Conservation (phyloP, 1,139 yeast species). For the Diutina catenulata region DNA sequence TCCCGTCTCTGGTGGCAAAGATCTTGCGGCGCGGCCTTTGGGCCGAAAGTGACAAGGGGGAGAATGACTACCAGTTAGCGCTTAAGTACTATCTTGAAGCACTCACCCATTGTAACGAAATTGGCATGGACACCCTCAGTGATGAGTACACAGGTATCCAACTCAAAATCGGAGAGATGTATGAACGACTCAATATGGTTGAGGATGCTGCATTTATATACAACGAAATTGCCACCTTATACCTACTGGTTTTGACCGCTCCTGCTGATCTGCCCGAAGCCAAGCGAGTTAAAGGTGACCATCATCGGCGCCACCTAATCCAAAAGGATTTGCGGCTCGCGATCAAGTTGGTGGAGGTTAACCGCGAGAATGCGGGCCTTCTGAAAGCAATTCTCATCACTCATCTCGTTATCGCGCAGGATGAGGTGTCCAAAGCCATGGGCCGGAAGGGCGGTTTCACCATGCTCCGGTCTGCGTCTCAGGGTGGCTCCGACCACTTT, state of each 20-base stretch:
- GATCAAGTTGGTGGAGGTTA: slow-evolving; percentile 52
- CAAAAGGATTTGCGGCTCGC: slow-evolving; percentile 65
- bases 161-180: slow-evolving; percentile 78
- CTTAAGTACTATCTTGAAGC: slow-evolving; percentile 56
- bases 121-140: slow-evolving; percentile 39
- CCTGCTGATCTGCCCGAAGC: slow-evolving; percentile 13
- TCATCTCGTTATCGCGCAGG: slow-evolving; percentile 56
- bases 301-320: slow-evolving; percentile 44
- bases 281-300: slow-evolving; percentile 14
- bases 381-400: slow-evolving; percentile 52
- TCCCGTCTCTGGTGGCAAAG: slow-evolving; percentile 49
- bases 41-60: slow-evolving; percentile 73
- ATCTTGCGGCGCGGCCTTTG: slow-evolving; percentile 63
- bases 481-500: background rate
- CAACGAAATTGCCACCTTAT: slow-evolving; percentile 54
- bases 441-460: slow-evolving; percentile 9
- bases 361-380: slow-evolving; percentile 35
- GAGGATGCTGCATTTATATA: slow-evolving; percentile 58
- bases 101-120: slow-evolving; percentile 27
- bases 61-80: slow-evolving; percentile 50
- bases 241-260: slow-evolving; percentile 43
- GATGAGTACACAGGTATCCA: slow-evolving; percentile 82
- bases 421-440: slow-evolving; percentile 26
- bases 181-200: slow-evolving; percentile 47
- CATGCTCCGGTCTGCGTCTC: slow-evolving; percentile 3